A percentile compares a stretch with the other conserved stretches of the same genome.
These are phyloP conservation scores for Candida insectalens DNA, from an alignment of 805 yeast genomes.

Conservation along the genomic window DNA sequence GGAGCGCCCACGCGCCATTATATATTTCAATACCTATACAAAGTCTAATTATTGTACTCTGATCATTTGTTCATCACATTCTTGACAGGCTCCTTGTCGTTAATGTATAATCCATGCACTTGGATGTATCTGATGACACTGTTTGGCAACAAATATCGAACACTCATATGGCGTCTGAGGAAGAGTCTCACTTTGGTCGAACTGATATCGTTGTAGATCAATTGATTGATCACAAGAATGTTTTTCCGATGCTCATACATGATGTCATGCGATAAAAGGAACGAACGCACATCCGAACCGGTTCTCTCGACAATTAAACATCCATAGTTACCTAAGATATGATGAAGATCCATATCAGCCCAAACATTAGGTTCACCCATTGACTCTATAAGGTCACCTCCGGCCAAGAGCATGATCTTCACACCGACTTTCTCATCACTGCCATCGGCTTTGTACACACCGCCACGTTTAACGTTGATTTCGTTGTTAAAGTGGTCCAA, in stretches of 20 bases:
- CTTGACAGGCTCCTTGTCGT: conserved; percentile 90
- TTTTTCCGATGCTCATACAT: conserved; percentile 95
- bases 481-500: conserved; percentile 95
- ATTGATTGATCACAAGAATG: conserved; percentile 88
- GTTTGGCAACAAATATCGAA: conserved; percentile 88
- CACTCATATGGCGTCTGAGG: conserved; percentile 92
- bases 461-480: conserved; percentile 83
- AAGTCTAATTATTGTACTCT: conserved; percentile 6
- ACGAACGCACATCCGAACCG: conserved; percentile 90
- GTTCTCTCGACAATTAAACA: conserved; percentile 95
- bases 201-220: conserved; percentile 91
- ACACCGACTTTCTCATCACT: conserved; percentile 53
- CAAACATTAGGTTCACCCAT: conserved; percentile 99
- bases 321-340: conserved; percentile 91
- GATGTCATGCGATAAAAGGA: conserved; percentile 86
- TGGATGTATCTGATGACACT: conserved; percentile 91
- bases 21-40: too few species aligned
- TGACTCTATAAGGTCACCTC: conserved; percentile 94
- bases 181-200: conserved; percentile 92
- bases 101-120: conserved; percentile 76
- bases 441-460: conserved; percentile 54
- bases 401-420: conserved; percentile 92
- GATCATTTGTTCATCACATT: conserved; percentile 45
- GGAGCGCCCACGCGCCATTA: too few species aligned
- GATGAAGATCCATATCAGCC: conserved; percentile 94